Percentiles rank a stretch among this genome's conserved stretches.
phyloP scores from a whole-genome alignment of 208 protist species.

The Leptomonas pyrrhocoris region DNA sequence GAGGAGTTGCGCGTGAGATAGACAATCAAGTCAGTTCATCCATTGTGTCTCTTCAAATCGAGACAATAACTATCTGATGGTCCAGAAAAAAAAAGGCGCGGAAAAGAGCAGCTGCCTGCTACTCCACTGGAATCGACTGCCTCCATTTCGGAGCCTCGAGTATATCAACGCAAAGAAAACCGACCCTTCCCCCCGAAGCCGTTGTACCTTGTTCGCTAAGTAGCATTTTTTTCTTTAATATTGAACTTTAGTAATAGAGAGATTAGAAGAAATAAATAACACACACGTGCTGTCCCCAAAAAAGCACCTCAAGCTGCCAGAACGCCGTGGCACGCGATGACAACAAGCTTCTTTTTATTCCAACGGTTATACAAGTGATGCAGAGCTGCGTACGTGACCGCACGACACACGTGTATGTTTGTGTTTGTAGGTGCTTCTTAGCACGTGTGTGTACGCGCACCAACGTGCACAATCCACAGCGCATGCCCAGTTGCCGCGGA shows the following conservation, averaged over 20 bases:
- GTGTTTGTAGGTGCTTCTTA: neutral
- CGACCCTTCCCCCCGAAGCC: no score
- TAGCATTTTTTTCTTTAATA: neutral
- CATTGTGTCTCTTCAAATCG: no score
- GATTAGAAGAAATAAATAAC: neutral
- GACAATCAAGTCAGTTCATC: no score
- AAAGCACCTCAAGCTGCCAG: no score
- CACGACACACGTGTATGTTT: neutral
- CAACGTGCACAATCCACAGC: neutral
- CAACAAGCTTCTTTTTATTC: neutral
- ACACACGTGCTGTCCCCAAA: neutral
- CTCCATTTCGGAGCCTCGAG: no score
- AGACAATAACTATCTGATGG: no score
- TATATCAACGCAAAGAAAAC: neutral
- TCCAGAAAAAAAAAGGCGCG: no score
- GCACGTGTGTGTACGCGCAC: neutral
- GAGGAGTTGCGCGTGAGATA: no score
- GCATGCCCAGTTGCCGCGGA: neutral
- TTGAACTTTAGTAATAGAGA: constrained; percentile 10
- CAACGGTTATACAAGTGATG: neutral
- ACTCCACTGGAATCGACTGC: no score
- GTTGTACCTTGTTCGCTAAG: neutral
- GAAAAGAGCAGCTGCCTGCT: no score
- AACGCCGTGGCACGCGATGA: no score
- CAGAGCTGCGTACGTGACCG: neutral